These are phyloP conservation scores for Recurvomyces mirabilis DNA, from an alignment of 495 filamentous ascomycete species.

Conservation along the genomic window DNA sequence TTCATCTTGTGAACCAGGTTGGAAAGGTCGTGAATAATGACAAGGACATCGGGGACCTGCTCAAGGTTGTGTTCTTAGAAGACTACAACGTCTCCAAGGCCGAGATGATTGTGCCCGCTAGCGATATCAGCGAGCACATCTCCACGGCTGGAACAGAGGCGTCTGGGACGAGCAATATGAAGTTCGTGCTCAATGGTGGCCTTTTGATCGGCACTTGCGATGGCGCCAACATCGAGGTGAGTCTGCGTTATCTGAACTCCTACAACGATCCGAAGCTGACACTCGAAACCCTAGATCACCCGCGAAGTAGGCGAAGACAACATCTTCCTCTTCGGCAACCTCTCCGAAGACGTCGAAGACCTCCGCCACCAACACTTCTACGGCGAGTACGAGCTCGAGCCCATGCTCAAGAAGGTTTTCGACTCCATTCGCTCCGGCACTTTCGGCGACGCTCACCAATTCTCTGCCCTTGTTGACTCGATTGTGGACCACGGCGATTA, in stretches of 20 bases:
- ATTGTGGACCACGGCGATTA: conserved; percentile 92
- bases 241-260: conserved; percentile 24
- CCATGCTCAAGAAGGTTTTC: conserved; percentile 67
- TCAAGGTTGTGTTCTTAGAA: conserved; percentile 94
- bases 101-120: conserved; percentile 88
- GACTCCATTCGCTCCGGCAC: conserved; percentile 60
- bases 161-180: conserved; percentile 76
- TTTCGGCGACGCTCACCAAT: conserved; percentile 67
- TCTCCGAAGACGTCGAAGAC: conserved; percentile 94
- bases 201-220: conserved; percentile 97
- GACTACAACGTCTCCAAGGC: conserved; percentile 99
- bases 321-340: conserved; percentile 96
- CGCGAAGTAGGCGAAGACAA: conserved; percentile 91
- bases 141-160: conserved; percentile 92
- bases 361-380: conserved; percentile 86
- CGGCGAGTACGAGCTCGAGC: conserved; percentile 63
- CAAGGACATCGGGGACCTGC: conserved; percentile 75
- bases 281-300: conserved; percentile 79
- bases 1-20: conserved; percentile 89
- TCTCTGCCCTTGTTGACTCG: conserved; percentile 66
- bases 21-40: conserved; percentile 88
- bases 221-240: conserved; percentile 70
- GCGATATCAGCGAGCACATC: conserved; percentile 96
- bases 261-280: background rate
- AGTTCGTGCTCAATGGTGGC: conserved; percentile 94